Percentiles rank a stretch among this genome's conserved stretches.
Conservation (phyloP, 2,329 filamentous ascomycete genomes). For the Chaetomium strumarium region DNA sequence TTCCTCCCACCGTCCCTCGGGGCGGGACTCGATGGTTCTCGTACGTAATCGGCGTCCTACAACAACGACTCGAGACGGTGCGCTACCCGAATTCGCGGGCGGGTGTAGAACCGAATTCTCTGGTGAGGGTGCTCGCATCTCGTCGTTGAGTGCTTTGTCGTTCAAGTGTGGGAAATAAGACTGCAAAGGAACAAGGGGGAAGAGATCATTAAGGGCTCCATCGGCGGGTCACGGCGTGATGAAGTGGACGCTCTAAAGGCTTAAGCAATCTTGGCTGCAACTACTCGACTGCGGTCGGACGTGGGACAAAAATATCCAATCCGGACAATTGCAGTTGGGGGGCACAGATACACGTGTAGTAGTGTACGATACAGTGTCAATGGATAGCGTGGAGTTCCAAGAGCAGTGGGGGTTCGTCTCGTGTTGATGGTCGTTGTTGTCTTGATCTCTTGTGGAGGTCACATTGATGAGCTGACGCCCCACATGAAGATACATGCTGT, state of each 20-base stretch:
- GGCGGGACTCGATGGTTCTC: not conserved
- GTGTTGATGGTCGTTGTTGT: no score
- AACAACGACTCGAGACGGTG: not conserved
- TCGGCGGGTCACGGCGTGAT: not conserved
- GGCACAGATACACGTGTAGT: no score
- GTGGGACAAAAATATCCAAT: not conserved
- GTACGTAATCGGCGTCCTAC: not conserved
- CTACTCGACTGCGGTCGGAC: not conserved
- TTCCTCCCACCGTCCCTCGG: not conserved
- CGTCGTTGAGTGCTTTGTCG: not conserved
- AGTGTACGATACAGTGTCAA: no score
- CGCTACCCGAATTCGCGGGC: no score
- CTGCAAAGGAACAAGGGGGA: conserved; percentile 3
- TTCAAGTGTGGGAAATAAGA: conserved; percentile 8
- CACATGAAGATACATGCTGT: no score
- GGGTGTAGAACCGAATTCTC: no score
- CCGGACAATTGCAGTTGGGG: not conserved
- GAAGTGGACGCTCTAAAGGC: not conserved
- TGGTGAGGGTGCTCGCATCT: no score
- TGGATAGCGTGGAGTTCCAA: no score
- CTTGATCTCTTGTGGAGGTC: no score
- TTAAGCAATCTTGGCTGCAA: conserved; percentile 2
- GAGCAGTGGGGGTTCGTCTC: no score
- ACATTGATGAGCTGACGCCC: no score
- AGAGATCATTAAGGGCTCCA: not conserved